Evolutionary conservation across 148 eudicot genomes (phyloP), one percentile per base, ranked within the genome.

Genomic region (Vaccinium vitisidaea): DNA sequence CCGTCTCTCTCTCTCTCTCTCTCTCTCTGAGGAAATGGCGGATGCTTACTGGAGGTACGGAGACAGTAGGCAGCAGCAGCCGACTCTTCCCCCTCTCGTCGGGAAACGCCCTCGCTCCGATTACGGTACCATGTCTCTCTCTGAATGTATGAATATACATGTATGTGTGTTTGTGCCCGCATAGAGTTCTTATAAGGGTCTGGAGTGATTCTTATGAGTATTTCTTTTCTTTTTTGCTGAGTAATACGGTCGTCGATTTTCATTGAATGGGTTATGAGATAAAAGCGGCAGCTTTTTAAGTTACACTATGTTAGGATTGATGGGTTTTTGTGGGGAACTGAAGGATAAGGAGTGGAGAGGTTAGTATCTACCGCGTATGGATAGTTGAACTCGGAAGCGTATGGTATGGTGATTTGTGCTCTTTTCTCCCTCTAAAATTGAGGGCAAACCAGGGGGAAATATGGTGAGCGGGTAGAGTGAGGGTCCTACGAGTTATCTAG

Each of bases 91-190:
- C 0, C 63, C 93, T 8, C 85, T 91, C 32, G 84, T 56, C 77
- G 91, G 86, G 16, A 93, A 94, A 88, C 98, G 96, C 39, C 94
- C 98, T 80, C 96, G 94, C n/a, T 27, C 91, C 80, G 93, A 93
- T 21, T 94, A 86, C 67, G 98, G 95, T 94, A 88, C 54, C 69
- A 14, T 75, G 18, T 73, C 3, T 63, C 11, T 53, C 14, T 48
- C 70, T 75, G 25, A 48, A 7, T 19, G 3, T 8, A 0, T 84
- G 23, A 53, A 10, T 52, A 6, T 32, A 30, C 30, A 0, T 84
- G 27, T 63, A n/a, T 73, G 43, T 18, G 21, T 27, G 36, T 54
- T 1, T 70, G 1, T 73, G 39, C 6, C 15, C 8, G 21, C n/a
- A 21, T 21, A 43, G 23, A 46, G 14, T 7, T 46, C 9, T 78